Evolutionary conservation across 2,329 filamentous ascomycete species (phyloP).

Genomic region (Paramyrothecium sp.): DNA sequence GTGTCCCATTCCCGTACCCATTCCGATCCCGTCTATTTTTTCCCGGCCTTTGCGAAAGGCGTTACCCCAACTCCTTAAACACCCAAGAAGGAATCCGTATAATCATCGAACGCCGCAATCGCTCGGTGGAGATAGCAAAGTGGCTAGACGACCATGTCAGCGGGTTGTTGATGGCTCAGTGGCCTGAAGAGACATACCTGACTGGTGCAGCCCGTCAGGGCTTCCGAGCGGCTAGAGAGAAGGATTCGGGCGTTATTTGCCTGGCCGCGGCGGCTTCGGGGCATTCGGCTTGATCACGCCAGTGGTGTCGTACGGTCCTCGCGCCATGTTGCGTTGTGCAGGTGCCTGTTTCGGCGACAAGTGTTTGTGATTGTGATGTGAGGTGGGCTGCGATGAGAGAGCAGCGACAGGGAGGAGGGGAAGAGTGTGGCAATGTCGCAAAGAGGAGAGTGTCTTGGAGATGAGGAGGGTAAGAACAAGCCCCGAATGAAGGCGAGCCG

Average conservation of each 20-base stretch:
- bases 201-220: not conserved
- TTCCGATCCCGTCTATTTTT: not conserved
- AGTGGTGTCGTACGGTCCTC: conserved; percentile 37
- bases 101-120: not conserved
- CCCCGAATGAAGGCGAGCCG: conserved; percentile 7
- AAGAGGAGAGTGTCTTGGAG: conserved; percentile 30
- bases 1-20: not conserved
- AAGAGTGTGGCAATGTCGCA: not conserved
- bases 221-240: not conserved
- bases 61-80: not conserved
- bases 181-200: not conserved
- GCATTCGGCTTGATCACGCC: conserved; percentile 32
- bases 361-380: not conserved
- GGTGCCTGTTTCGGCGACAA: no score
- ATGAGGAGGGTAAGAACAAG: conserved; percentile 16
- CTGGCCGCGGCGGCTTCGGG: conserved; percentile 32
- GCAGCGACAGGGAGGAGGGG: not conserved
- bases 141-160: not conserved
- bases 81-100: not conserved
- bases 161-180: not conserved
- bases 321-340: conserved; percentile 25
- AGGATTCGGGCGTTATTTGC: conserved; percentile 10
- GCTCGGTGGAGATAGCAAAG: not conserved
- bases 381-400: not conserved
- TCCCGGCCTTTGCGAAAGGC: not conserved